These are phyloP conservation scores for Ogataea nonfermentans DNA, from an alignment of 805 yeast species.

Conservation along the genomic window DNA sequence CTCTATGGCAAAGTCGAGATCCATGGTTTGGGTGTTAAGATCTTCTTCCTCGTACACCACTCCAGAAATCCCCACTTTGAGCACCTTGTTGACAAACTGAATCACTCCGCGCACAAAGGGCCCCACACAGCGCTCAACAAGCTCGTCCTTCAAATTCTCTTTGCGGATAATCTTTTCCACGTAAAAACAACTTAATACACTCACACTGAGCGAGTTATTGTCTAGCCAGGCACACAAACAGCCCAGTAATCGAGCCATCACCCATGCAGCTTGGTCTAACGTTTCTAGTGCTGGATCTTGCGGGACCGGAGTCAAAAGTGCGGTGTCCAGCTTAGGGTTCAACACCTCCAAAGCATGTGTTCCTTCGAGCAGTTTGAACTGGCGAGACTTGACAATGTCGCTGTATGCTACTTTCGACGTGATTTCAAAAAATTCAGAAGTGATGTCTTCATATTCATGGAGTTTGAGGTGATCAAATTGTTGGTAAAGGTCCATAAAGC, in stretches of 20 bases:
- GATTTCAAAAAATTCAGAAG: constrained; percentile 45
- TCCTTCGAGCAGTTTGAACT: constrained; percentile 73
- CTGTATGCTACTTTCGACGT: constrained; percentile 38
- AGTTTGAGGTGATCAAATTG: constrained; percentile 7
- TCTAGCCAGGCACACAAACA: constrained; percentile 70
- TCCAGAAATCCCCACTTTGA: constrained; percentile 50
- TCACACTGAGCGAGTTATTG: constrained; percentile 72
- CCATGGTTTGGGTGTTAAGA: constrained; percentile 62
- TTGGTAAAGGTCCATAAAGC: constrained; percentile 9
- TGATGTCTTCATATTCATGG: constrained; percentile 48
- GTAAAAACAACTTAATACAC: constrained; percentile 71
- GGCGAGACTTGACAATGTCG: constrained; percentile 55
- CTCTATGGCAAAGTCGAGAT: constrained; percentile 38
- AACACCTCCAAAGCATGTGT: constrained; percentile 83
- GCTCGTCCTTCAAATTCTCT: constrained; percentile 15
- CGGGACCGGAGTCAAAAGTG: constrained; percentile 47
- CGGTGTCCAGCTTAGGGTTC: constrained; percentile 75
- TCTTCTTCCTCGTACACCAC: constrained; percentile 76
- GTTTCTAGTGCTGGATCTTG: constrained; percentile 43
- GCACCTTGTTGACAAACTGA: constrained; percentile 48
- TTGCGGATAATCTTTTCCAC: constrained; percentile 35
- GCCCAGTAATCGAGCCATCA: constrained; percentile 53
- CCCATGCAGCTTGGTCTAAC: constrained; percentile 41
- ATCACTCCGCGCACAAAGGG: constrained; percentile 52
- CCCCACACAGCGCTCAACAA: constrained; percentile 51